phyloP scores from a whole-genome alignment of 208 protist species.

The Trypanosoma lewisi region DNA sequence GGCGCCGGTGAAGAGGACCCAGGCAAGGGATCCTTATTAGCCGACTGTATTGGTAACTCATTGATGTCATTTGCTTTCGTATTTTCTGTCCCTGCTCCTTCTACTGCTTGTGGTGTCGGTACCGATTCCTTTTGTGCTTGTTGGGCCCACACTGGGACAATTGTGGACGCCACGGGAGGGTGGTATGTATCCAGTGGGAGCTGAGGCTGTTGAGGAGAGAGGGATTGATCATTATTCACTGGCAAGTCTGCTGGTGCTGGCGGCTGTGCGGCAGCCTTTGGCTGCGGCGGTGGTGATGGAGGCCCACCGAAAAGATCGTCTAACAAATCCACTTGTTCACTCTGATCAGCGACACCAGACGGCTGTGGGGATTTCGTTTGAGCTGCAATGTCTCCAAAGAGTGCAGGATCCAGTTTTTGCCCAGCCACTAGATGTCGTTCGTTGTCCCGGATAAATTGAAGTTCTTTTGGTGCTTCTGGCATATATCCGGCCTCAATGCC shows the following conservation, averaged over 20 bases:
- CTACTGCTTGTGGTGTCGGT: conserved; percentile 6
- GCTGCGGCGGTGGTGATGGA: conserved; percentile 8
- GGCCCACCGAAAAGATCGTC: conserved; percentile 79
- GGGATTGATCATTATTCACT: not conserved
- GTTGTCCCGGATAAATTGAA: conserved; percentile 78
- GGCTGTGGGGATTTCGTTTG: not conserved
- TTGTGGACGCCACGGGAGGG: conserved; percentile 32
- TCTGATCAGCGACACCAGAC: not conserved
- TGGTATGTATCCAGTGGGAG: conserved; percentile 12
- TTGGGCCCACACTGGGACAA: conserved; percentile 46
- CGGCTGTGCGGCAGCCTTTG: conserved; percentile 7
- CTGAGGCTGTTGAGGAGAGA: not conserved
- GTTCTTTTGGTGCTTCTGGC: conserved; percentile 71
- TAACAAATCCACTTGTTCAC: conserved; percentile 40
- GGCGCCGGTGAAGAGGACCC: conserved; percentile 18
- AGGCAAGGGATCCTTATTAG: not conserved
- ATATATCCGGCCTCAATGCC: conserved; percentile 68
- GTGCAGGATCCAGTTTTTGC: not conserved
- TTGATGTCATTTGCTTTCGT: not conserved
- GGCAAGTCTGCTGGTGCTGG: conserved; percentile 6
- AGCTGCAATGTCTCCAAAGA: not conserved
- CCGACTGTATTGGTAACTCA: not conserved
- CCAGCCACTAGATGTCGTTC: conserved; percentile 48
- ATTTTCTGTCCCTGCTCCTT: not conserved
- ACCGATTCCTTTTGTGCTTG: conserved; percentile 16